These are phyloP conservation scores for Globisporangium heterothallicum DNA, from an alignment of 352 stramenopile genomes.

Conservation along the genomic window DNA sequence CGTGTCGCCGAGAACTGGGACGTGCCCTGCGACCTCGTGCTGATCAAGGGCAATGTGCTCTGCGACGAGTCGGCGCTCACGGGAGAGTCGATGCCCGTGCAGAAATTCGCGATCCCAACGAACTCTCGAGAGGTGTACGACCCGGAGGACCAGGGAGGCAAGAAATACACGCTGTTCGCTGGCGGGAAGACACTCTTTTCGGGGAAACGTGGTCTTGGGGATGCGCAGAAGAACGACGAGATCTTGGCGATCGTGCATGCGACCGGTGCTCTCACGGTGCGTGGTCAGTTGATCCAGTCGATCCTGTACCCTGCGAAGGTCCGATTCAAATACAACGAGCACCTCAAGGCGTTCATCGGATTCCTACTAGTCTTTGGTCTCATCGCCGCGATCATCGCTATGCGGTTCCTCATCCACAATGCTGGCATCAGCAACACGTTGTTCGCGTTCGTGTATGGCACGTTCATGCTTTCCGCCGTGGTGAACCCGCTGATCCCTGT, in stretches of 20 bases:
- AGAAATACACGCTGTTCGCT: conserved; percentile 73
- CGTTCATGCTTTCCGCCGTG: conserved; percentile 52
- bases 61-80: conserved; percentile 53
- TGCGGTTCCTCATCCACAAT: conserved; percentile 40
- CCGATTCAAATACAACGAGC: conserved; percentile 84
- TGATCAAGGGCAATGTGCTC: conserved; percentile 40
- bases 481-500: conserved; percentile 72
- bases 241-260: conserved; percentile 57
- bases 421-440: conserved; percentile 50
- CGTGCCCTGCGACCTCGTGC: conserved; percentile 48
- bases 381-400: conserved; percentile 38
- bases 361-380: conserved; percentile 58
- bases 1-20: conserved; percentile 41
- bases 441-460: conserved; percentile 45
- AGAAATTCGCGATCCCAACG: conserved; percentile 55
- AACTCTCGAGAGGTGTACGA: conserved; percentile 30
- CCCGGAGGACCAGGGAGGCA: conserved; percentile 28
- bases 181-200: conserved; percentile 54
- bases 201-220: conserved; percentile 22
- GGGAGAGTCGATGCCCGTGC: conserved; percentile 65
- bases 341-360: conserved; percentile 60
- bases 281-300: conserved; percentile 68
- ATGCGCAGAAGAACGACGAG: conserved; percentile 25
- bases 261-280: conserved; percentile 66
- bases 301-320: conserved; percentile 74